Evolutionary conservation across 2,329 filamentous ascomycete species (phyloP).

Genomic region (Periconia macrospinosa): DNA sequence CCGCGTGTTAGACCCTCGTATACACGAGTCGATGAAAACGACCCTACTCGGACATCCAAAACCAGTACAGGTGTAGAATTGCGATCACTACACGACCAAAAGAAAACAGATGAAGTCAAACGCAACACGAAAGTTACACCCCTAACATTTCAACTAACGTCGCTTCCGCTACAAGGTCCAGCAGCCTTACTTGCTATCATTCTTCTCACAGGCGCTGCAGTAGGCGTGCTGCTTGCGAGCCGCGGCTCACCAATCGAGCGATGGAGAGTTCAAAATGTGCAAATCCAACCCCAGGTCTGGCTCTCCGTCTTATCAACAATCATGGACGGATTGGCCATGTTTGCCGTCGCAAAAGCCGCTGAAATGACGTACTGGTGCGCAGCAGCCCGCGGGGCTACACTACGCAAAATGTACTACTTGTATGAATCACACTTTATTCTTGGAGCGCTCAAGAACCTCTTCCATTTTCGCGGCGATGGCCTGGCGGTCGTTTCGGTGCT

Average conservation of each 20-base stretch:
- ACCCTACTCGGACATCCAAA: neutral
- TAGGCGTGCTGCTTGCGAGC: conserved; percentile 6
- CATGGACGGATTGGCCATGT: conserved; percentile 9
- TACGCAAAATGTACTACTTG: conserved; percentile 8
- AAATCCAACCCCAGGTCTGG: conserved; percentile 9
- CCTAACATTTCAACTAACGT: neutral
- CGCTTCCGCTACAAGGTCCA: neutral
- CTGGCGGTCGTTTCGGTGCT: conserved; percentile 2
- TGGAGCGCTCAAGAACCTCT: conserved; percentile 5
- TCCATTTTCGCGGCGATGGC: neutral
- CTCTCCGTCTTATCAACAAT: conserved; percentile 6
- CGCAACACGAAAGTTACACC: neutral
- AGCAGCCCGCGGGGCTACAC: conserved; percentile 4
- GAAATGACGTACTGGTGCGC: conserved; percentile 4
- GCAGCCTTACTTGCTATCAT: conserved; percentile 5
- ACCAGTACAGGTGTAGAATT: neutral
- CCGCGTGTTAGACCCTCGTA: neutral
- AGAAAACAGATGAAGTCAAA: neutral
- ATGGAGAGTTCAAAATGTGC: conserved; percentile 2
- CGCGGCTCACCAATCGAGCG: conserved; percentile 1
- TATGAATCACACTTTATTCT: conserved; percentile 7
- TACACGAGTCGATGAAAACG: neutral
- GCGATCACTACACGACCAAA: neutral
- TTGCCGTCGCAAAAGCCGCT: conserved; percentile 3
- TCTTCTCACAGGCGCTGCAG: conserved; percentile 7